A percentile compares a stretch with the other conserved stretches of the same genome.
These are phyloP conservation scores for Nymphaea thermarum DNA, from an alignment of 164 flowering plant genomes.

Conservation along the genomic window DNA sequence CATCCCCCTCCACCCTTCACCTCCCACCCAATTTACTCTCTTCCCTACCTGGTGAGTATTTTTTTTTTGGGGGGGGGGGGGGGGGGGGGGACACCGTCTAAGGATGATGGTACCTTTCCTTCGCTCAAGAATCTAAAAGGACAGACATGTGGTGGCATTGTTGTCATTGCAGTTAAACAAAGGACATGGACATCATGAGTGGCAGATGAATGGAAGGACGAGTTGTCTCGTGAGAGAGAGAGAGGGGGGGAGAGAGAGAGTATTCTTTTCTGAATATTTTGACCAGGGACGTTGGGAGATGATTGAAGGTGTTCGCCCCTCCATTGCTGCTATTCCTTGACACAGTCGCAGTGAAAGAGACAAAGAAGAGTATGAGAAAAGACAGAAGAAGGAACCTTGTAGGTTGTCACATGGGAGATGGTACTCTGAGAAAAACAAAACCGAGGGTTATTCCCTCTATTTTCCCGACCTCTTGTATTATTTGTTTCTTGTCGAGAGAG, in stretches of 20 bases:
- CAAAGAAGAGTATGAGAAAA: conserved; percentile 59
- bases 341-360: conserved; percentile 26
- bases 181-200: neutral
- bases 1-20: no score
- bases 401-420: conserved; percentile 1
- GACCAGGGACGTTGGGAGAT: neutral
- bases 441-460: neutral
- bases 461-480: neutral
- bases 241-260: neutral
- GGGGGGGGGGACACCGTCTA: no score
- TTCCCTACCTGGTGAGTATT: no score
- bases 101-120: no score
- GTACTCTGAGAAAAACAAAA: neutral
- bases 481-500: neutral
- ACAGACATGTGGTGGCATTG: no score
- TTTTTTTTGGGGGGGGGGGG: no score
- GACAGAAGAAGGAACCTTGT: conserved; percentile 62
- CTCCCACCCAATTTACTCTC: no score
- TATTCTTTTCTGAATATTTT: neutral
- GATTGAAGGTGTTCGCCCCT: neutral
- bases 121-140: no score
- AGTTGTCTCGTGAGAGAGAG: neutral
- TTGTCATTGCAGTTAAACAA: no score
- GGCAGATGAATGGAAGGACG: neutral
- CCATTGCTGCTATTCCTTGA: neutral